Base-by-base conservation (phyloP, 106 monocot species). In the Apostasia shenzhenica region DNA sequence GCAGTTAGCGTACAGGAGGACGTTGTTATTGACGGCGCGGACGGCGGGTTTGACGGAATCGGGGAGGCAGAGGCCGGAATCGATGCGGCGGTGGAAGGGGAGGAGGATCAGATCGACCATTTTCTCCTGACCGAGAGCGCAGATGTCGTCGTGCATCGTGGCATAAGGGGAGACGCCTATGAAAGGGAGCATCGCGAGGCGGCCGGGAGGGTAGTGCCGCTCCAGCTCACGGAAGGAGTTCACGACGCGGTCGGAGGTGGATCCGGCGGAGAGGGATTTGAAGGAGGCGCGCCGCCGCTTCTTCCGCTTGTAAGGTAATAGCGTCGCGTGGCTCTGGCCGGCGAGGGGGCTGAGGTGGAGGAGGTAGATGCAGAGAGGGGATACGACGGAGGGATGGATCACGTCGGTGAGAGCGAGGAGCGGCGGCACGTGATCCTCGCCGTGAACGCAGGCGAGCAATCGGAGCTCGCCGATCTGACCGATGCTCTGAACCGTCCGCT, bases 291-390 rank as follows among this genome's bases (percentile, higher is more conserved):
- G 5, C 2, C 46, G 39, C 5, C 10, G 8, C 37, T 38, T 12
- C 8, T 6, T 8, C 41, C n/a, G 14, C 67, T 78, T 82, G 75
- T 93, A 84, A 4, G 84, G 82, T 58, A 78, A 72, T 70, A 93
- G 75, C n/a, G 81, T 44, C 3, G 86, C 65, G 52, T 76, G 65
- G 59, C 77, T 69, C 6, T 67, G 76, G 59, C 93, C 93, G 64
- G 76, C 73, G 53, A 93, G 89, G 72, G 89, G 89, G 67, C 75
- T 73, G 70, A 93, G 85, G 70, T 86, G 86, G 70, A 93, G 84
- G 55, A 77, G 81, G 63, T 84, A 84, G 66, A 84, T 65, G 53
- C 60, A 57, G 54, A 84, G 50, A 1, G 86, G 86, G 26, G 70
- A 59, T 6, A 58, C 57, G 14, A 63, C 41, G 38, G 78, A 52